A percentile compares a stretch with the other conserved stretches of the same genome.
Conservation (phyloP, 2,329 filamentous ascomycete genomes). For the Aureobasidium sp. region DNA sequence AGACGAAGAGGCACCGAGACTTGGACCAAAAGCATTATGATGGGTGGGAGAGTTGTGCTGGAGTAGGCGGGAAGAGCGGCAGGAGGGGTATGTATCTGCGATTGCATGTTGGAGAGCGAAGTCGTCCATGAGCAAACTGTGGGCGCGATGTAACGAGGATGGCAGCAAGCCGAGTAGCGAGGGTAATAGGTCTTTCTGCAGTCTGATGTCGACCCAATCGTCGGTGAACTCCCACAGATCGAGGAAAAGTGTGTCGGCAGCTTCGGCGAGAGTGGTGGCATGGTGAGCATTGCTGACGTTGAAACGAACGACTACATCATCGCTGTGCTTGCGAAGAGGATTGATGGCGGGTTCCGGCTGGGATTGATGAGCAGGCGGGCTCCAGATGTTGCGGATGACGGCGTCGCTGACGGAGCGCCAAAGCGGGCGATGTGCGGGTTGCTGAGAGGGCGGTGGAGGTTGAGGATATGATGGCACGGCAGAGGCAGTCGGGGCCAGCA, state of each 20-base stretch:
- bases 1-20: conserved; percentile 29
- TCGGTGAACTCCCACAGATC: conserved; percentile 85
- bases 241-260: conserved; percentile 67
- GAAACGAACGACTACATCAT: conserved; percentile 86
- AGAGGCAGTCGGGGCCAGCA: neutral
- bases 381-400: conserved; percentile 20
- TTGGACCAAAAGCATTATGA: conserved; percentile 21
- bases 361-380: neutral
- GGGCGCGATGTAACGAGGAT: conserved; percentile 59
- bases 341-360: neutral
- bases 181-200: conserved; percentile 70
- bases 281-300: conserved; percentile 64
- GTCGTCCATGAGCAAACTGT: conserved; percentile 72
- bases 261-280: conserved; percentile 63
- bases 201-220: conserved; percentile 75
- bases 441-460: conserved; percentile 10
- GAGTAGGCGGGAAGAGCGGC: conserved; percentile 15
- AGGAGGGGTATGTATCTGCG: conserved; percentile 63
- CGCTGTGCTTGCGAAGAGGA: conserved; percentile 35
- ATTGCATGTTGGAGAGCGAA: conserved; percentile 62
- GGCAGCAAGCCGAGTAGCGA: conserved; percentile 75
- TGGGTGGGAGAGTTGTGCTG: conserved; percentile 9
- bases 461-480: conserved; percentile 16
- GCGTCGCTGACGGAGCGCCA: conserved; percentile 19
- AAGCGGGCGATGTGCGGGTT: conserved; percentile 10